phyloP scores from a whole-genome alignment of 768 basidiomycete species.

The Boletus bicolor region DNA sequence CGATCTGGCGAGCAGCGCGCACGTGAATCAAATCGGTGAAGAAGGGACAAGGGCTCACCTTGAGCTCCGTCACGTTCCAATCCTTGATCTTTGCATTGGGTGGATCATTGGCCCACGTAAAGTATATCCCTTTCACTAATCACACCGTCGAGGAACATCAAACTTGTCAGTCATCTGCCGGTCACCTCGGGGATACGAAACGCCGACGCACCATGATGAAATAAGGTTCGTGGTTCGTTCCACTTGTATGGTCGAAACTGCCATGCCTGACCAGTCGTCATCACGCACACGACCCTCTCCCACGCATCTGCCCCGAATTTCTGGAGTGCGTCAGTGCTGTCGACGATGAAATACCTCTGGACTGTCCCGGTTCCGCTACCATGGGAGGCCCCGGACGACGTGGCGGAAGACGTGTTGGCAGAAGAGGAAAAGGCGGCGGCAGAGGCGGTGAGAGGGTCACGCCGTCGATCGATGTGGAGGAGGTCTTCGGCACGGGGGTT shows the following conservation, averaged over 20 bases:
- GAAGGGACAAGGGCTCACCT: conserved; percentile 42
- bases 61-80: conserved; percentile 96
- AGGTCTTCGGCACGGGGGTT: conserved; percentile 78
- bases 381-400: conserved; percentile 11
- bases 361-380: conserved; percentile 29
- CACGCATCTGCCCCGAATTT: conserved; percentile 94
- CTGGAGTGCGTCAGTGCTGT: conserved; percentile 85
- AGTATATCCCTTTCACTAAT: conserved; percentile 91
- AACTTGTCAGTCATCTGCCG: background rate
- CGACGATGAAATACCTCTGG: conserved; percentile 82
- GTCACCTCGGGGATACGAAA: background rate
- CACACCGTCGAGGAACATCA: background rate
- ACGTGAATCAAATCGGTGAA: background rate
- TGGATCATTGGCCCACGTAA: conserved; percentile 92
- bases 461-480: conserved; percentile 81
- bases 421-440: conserved; percentile 17
- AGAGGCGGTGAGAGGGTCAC: conserved; percentile 43
- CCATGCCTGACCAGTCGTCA: conserved; percentile 99
- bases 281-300: conserved; percentile 96
- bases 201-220: conserved; percentile 74
- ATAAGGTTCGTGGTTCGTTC: conserved; percentile 87
- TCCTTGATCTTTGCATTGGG: conserved; percentile 86
- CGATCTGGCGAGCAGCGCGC: conserved; percentile 59
- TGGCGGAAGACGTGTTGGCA: background rate
- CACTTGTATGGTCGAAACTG: conserved; percentile 98